phyloP scores from a whole-genome alignment of 1,284 basidiomycete genomes.

The Calocybe gambosa region DNA sequence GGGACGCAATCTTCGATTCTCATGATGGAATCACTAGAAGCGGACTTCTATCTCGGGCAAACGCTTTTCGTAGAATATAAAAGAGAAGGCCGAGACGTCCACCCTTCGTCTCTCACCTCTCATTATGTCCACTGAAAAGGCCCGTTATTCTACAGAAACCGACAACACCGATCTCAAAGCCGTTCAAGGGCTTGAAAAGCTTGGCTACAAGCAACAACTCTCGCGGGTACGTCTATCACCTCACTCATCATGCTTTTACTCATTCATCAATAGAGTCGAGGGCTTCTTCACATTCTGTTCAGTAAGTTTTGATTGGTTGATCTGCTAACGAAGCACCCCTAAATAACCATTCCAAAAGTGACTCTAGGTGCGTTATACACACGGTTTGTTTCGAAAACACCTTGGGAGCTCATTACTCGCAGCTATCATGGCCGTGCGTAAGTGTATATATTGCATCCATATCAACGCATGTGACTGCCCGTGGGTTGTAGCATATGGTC shows the following conservation, averaged over 20 bases:
- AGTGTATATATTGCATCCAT: conserved; percentile 16
- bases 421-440: conserved; percentile 54
- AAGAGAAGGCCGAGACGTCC: not conserved
- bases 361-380: conserved; percentile 31
- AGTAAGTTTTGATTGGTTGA: conserved; percentile 28
- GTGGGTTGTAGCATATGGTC: conserved; percentile 36
- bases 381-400: not conserved
- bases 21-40: not conserved
- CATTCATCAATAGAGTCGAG: conserved; percentile 34
- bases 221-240: conserved; percentile 30
- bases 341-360: conserved; percentile 27
- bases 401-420: not conserved
- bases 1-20: no score
- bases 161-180: conserved; percentile 4
- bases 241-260: not conserved
- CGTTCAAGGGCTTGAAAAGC: conserved; percentile 32
- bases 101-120: not conserved
- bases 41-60: not conserved
- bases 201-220: conserved; percentile 48
- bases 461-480: not conserved
- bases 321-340: not conserved
- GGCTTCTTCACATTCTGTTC: conserved; percentile 40
- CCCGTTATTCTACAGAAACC: not conserved
- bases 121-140: not conserved
- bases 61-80: not conserved